Percentiles rank a stretch among this genome's conserved stretches.
Conservation (phyloP, 2,329 filamentous ascomycete species). For the Pseudocercospora vitis region DNA sequence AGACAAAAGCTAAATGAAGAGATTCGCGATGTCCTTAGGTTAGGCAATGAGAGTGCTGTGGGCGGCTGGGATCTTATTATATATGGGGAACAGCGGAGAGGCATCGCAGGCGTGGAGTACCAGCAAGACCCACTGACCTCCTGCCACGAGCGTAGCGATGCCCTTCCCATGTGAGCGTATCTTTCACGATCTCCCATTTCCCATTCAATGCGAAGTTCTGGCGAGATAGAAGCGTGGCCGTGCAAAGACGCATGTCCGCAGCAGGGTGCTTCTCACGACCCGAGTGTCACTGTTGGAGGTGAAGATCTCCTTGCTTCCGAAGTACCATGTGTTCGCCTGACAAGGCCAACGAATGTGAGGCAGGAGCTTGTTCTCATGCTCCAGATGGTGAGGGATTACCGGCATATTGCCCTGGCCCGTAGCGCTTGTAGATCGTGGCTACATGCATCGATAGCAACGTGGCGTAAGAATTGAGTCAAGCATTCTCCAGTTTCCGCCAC, state of each 20-base stretch:
- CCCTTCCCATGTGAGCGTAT: not conserved
- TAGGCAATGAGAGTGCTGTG: not conserved
- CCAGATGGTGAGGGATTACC: not conserved
- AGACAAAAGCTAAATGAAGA: not conserved
- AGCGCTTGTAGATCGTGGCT: not conserved
- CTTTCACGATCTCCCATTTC: not conserved
- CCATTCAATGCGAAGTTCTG: not conserved
- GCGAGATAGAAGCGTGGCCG: not conserved
- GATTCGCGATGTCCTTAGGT: not conserved
- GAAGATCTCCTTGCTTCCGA: not conserved
- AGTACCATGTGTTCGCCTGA: not conserved
- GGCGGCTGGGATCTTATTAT: not conserved
- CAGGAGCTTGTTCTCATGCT: not conserved
- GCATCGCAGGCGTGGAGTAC: not conserved
- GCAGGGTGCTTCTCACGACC: not conserved
- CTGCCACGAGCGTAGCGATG: not conserved
- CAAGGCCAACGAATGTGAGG: constrained; percentile 2
- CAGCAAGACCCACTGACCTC: constrained; percentile 2
- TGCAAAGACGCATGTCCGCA: not conserved
- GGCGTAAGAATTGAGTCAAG: not conserved
- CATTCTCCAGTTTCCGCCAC: constrained; percentile 7
- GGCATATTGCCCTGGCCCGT: constrained; percentile 7
- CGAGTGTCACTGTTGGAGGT: not conserved
- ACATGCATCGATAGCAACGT: not conserved
- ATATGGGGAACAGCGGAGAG: not conserved